Evolutionary conservation across 2,329 filamentous ascomycete genomes (phyloP).

Genomic region (Fusarium caatingaense): DNA sequence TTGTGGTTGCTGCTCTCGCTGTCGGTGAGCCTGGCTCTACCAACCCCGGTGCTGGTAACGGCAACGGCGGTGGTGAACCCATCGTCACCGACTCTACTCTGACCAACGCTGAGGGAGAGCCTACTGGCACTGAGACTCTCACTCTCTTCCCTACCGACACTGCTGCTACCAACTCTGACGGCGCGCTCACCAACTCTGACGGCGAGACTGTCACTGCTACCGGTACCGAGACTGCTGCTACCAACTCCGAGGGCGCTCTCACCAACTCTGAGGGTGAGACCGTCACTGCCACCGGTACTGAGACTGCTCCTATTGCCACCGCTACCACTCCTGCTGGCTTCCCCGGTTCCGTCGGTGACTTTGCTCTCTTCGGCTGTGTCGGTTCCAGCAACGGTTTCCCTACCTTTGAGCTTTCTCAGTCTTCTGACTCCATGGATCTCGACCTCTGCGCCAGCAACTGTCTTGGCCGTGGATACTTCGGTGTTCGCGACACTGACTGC

Average conservation of each 20-base stretch:
- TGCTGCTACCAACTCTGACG: neutral
- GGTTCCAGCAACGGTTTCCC: slow-evolving; percentile 38
- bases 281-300: slow-evolving; percentile 36
- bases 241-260: slow-evolving; percentile 7
- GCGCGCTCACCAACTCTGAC: slow-evolving; percentile 7
- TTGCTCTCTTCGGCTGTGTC: slow-evolving; percentile 46
- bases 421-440: slow-evolving; percentile 37
- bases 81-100: neutral
- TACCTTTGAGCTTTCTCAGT: slow-evolving; percentile 35
- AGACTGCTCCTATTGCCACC: slow-evolving; percentile 46
- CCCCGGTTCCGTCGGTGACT: slow-evolving; percentile 37
- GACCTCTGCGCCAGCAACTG: slow-evolving; percentile 46
- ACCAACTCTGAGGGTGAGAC: slow-evolving; percentile 18
- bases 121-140: neutral
- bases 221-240: neutral
- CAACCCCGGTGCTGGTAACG: too few relatives aligned
- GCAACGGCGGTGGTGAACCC: slow-evolving; percentile 13
- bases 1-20: too few relatives aligned
- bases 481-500: slow-evolving; percentile 39
- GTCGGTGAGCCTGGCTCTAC: too few relatives aligned
- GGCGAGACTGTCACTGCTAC: slow-evolving; percentile 4
- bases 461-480: slow-evolving; percentile 42
- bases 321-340: slow-evolving; percentile 26
- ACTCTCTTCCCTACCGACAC: neutral
- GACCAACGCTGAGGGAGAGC: slow-evolving; percentile 1